Base-by-base conservation (phyloP, 2,329 filamentous ascomycete species). In the Verruconis gallopava region DNA sequence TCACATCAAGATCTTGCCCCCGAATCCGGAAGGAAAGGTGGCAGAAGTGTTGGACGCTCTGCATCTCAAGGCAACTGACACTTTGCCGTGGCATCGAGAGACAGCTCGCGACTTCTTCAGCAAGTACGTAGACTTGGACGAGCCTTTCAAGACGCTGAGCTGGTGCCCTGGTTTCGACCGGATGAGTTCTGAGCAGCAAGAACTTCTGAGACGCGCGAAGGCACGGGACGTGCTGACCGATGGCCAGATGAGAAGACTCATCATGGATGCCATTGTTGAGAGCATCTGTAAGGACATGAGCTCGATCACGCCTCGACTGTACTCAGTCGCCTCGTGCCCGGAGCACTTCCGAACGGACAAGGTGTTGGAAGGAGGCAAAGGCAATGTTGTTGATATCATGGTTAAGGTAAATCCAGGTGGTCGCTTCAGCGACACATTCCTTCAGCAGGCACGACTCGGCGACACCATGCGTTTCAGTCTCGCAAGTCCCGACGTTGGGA, bases 1-100 rank as follows among this genome's bases (percentile, higher is more conserved):
- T 37, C 48, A 48, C 32, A 36, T 51, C 6, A 42, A 48, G 28
- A 33, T 51, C 14, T 47, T 49, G 9, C 45, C 49, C n/a, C 41
- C 40, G 18, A 51, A 50, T 22, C 30, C 47, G 11, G 28, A 38
- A 25, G 19, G 37, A 15, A 47, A 50, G 19, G 44, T 49, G 5
- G 30, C 42, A 25, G 37, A 40, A 35, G 48, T 45, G 5, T 43
- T 49, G 13, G 21, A 33, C 35, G 43, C 45, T 4, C 42, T 51
- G 13, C 22, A 36, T 5, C 20, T 43, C n/a, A 13, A 22, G 5
- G 20, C 19, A 38, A 4, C 18, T 38, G 21, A 43, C 15, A 32
- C 28, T 18, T 15, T 13, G 17, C 13, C 30, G 15, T 15, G 44
- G 40, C 18, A 33, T 49, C 4, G 42, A 22, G 4, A 38, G 17